Base-by-base conservation (phyloP, 768 basidiomycete species). In the Pulveroboletus frians region DNA sequence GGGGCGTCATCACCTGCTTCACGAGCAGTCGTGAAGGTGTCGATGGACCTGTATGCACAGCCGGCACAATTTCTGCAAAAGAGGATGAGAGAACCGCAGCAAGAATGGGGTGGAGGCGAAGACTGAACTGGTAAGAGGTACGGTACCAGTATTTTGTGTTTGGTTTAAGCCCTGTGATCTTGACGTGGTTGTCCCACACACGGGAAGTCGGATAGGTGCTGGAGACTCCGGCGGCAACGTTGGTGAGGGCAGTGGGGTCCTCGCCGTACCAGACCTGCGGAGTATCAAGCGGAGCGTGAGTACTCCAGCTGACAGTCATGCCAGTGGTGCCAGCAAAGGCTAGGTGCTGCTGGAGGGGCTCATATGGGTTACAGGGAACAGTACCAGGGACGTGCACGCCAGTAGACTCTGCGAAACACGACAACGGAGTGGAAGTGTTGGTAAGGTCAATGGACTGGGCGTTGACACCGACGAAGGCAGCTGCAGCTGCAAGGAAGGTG, bases 141-240 rank as follows among this genome's bases (percentile, higher is more conserved):
- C 60, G 60, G 35, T 64, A 64, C 63, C 63, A 65, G 40, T 64
- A 64, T 21, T 47, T 58, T 13, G 63, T 65, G 8, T 45, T 39
- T 13, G 63, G 40, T n/a, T 56, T 47, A 27, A 64, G 54, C 9
- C 56, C 60, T 5, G 56, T 63, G 29, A 64, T 27, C 38, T 53
- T 65, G 21, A 64, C 63, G 35, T 64, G 63, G 44, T 65, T 65
- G 42, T 64, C 53, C 18, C 56, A 64, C 18, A 65, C 63, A 39
- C 58, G 58, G 4, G 63, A 64, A 14, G 49, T 45, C 14, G 56
- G 54, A 42, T 62, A 65, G 4, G 63, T 64, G 39, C 40, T 46
- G 26, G 60, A 65, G 11, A 0, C 47, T 34, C 63, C 63, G 14
- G 45, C 49, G 18, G 54, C 58, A 13, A 64, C 51, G 8, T 37